Evolutionary conservation across 2,329 filamentous ascomycete genomes (phyloP).

Genomic region (Hirsutella rhossiliensis): DNA sequence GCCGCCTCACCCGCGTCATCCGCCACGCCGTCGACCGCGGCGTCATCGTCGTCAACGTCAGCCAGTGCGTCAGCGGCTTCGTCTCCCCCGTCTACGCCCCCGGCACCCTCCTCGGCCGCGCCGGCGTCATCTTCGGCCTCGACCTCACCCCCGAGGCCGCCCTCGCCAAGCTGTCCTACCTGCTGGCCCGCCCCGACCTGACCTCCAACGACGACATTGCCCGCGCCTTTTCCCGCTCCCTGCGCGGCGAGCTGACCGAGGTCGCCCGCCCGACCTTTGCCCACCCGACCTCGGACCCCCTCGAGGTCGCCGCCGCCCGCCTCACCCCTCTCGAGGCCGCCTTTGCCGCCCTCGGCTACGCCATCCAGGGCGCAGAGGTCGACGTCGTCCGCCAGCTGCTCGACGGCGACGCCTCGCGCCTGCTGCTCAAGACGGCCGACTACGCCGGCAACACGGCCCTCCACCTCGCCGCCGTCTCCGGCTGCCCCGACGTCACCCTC

Average conservation of each 20-base stretch:
- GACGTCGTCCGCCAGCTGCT: constrained; percentile 55
- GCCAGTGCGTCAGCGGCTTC: constrained; percentile 71
- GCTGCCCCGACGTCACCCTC: constrained; percentile 41
- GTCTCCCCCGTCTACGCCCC: constrained; percentile 70
- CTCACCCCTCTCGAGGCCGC: constrained; percentile 43
- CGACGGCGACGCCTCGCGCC: constrained; percentile 43
- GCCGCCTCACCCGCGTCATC: constrained; percentile 67
- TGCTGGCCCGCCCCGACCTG: constrained; percentile 53
- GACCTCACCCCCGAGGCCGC: constrained; percentile 87
- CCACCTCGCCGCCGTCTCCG: constrained; percentile 44
- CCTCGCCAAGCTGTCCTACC: constrained; percentile 79
- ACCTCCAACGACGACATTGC: constrained; percentile 54
- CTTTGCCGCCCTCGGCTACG: constrained; percentile 70
- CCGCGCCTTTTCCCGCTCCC: constrained; percentile 57
- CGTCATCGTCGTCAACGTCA: constrained; percentile 81
- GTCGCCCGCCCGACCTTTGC: constrained; percentile 60
- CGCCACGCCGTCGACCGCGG: constrained; percentile 66
- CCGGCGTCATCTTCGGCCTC: constrained; percentile 79
- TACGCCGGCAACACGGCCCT: constrained; percentile 69
- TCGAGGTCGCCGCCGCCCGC: constrained; percentile 28
- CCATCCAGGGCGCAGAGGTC: constrained; percentile 61
- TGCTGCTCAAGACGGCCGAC: constrained; percentile 62
- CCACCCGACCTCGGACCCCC: constrained; percentile 47
- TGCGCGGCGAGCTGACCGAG: constrained; percentile 80
- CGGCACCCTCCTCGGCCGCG: constrained; percentile 64